These are phyloP conservation scores for Boletus tylopilopsis DNA, from an alignment of 768 basidiomycete genomes.

Conservation along the genomic window DNA sequence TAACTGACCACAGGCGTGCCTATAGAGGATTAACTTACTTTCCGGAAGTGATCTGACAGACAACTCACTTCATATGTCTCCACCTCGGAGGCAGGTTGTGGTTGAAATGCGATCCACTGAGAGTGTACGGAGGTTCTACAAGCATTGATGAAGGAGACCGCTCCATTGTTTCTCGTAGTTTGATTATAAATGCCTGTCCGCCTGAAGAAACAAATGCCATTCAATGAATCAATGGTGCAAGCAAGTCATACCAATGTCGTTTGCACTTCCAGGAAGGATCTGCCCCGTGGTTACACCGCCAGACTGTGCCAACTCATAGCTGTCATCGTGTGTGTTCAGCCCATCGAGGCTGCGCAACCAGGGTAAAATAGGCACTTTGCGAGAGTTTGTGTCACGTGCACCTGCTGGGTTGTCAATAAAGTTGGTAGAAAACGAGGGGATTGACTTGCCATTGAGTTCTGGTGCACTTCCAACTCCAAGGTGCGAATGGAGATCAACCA, in stretches of 20 bases:
- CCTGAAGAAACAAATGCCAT: constrained; percentile 25
- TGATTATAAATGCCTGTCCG: constrained; percentile 51
- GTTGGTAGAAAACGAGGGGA: not conserved
- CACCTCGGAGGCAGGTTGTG: constrained; percentile 19
- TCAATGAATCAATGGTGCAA: not conserved
- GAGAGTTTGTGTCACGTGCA: constrained; percentile 54
- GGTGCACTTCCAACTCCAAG: constrained; percentile 40
- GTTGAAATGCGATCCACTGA: constrained; percentile 25
- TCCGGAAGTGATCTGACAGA: not conserved
- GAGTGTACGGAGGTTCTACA: constrained; percentile 48
- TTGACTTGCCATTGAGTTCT: constrained; percentile 24
- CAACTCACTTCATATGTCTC: constrained; percentile 28
- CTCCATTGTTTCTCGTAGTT: constrained; percentile 45
- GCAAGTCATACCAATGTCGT: constrained; percentile 17
- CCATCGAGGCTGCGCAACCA: constrained; percentile 51
- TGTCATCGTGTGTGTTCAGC: constrained; percentile 42
- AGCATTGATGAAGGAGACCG: constrained; percentile 45
- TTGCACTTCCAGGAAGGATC: constrained; percentile 45
- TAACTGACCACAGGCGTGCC: constrained; percentile 41
- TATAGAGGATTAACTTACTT: constrained; percentile 6
- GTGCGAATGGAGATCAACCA: constrained; percentile 49
- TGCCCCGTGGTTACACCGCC: constrained; percentile 48
- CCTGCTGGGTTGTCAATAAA: constrained; percentile 26
- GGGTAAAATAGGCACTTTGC: constrained; percentile 57
- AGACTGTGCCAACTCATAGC: constrained; percentile 38